Percentiles rank a stretch among this genome's conserved stretches.
These are phyloP conservation scores for Teratosphaeria gauchensis DNA, from an alignment of 2,329 filamentous ascomycete species.

Conservation along the genomic window DNA sequence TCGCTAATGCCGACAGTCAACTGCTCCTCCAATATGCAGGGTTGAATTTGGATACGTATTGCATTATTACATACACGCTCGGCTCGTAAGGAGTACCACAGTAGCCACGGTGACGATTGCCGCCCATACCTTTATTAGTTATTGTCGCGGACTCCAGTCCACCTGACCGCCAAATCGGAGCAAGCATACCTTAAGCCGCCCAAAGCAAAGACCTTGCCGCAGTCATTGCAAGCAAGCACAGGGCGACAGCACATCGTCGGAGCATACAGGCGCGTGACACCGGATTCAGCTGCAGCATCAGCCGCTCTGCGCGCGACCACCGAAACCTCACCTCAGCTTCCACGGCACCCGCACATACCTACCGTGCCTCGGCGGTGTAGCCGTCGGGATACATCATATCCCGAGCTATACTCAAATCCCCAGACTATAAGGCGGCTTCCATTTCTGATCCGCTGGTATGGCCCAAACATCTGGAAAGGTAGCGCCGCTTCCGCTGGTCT, in stretches of 20 bases:
- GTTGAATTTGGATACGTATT: not conserved
- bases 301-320: not conserved
- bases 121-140: not conserved
- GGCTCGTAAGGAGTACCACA: not conserved
- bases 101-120: not conserved
- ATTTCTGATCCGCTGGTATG: not conserved
- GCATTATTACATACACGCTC: not conserved
- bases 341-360: not conserved
- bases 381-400: not conserved
- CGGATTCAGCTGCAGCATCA: not conserved
- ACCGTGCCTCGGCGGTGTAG: not conserved
- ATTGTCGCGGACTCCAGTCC: not conserved
- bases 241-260: not conserved
- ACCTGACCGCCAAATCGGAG: not conserved
- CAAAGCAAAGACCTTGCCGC: not conserved
- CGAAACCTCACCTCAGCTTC: not conserved
- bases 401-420: not conserved
- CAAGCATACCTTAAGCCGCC: not conserved
- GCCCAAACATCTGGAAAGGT: constrained; percentile 13
- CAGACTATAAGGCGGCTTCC: not conserved
- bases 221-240: not conserved
- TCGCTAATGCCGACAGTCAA: not conserved
- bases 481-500: constrained; percentile 48
- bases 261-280: not conserved
- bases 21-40: not conserved